Evolutionary conservation across 495 filamentous ascomycete genomes (phyloP).

Genomic region (Trypethelium eluteriae): DNA sequence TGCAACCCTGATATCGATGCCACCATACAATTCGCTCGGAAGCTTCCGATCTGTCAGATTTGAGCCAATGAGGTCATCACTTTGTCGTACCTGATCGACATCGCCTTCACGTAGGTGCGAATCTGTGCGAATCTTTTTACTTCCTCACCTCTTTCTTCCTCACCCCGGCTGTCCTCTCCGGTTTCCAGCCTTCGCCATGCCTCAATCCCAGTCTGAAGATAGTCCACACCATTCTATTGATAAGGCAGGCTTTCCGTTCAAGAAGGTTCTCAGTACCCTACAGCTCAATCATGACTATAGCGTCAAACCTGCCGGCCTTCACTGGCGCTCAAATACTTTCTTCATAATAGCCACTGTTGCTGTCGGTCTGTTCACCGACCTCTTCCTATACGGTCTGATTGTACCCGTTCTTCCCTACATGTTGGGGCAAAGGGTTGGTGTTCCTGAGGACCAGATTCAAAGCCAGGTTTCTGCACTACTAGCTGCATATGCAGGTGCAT

Average conservation of each 20-base stretch:
- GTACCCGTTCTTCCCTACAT: constrained; percentile 59
- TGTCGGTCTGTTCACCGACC: constrained; percentile 56
- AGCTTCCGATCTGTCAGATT: not conserved
- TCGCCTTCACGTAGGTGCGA: not conserved
- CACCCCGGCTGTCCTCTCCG: not conserved
- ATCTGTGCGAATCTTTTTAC: not conserved
- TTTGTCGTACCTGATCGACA: constrained; percentile 8
- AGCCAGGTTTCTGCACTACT: constrained; percentile 47
- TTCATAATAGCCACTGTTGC: constrained; percentile 57
- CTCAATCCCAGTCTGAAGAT: not conserved
- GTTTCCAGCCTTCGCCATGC: not conserved
- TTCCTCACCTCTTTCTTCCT: not conserved
- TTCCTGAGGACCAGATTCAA: constrained; percentile 48
- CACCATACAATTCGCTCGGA: not conserved
- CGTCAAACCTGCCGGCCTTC: constrained; percentile 34
- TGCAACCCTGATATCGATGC: not conserved
- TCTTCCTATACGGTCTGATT: constrained; percentile 53
- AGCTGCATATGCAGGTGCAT: constrained; percentile 52
- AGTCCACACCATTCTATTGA: not conserved
- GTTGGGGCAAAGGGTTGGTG: constrained; percentile 44
- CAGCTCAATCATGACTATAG: constrained; percentile 23
- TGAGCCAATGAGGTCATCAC: constrained; percentile 10
- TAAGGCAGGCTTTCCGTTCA: not conserved
- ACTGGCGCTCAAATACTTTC: constrained; percentile 49
- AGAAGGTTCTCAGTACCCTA: constrained; percentile 19